Evolutionary conservation across 345 rosid genomes (phyloP).

Genomic region (Hibiscus trionum): DNA sequence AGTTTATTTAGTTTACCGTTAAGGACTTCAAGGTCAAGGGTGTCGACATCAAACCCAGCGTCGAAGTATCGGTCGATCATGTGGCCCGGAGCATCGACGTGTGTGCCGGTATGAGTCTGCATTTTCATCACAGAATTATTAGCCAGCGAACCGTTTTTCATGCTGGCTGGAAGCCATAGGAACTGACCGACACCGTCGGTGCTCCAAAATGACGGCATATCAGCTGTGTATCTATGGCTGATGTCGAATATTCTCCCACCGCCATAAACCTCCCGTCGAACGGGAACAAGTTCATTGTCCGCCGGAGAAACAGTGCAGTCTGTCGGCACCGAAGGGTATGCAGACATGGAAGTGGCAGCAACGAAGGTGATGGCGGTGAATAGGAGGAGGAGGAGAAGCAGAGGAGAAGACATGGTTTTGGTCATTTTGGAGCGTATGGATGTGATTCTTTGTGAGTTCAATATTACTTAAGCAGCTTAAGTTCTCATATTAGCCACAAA

Average conservation of each 20-base stretch:
- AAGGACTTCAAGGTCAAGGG: slow-evolving; percentile 66
- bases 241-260: slow-evolving; percentile 68
- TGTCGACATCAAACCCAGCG: slow-evolving; percentile 80
- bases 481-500: not conserved
- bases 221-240: slow-evolving; percentile 49
- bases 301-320: not conserved
- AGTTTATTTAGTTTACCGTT: slow-evolving; percentile 32
- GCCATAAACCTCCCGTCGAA: slow-evolving; percentile 55
- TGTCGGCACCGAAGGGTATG: slow-evolving; percentile 28
- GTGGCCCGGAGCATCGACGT: slow-evolving; percentile 88
- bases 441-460: not conserved
- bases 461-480: not conserved
- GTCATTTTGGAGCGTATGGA: not conserved
- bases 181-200: slow-evolving; percentile 49
- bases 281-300: slow-evolving; percentile 19
- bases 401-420: slow-evolving; percentile 3
- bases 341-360: slow-evolving; percentile 14
- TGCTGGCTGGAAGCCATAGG: slow-evolving; percentile 62
- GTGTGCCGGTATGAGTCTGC: slow-evolving; percentile 77
- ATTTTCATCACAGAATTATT: slow-evolving; percentile 74
- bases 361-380: not conserved
- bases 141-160: slow-evolving; percentile 76
- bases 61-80: slow-evolving; percentile 66
- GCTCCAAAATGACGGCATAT: slow-evolving; percentile 47
- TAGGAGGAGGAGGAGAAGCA: slow-evolving; percentile 3